phyloP scores from a whole-genome alignment of 768 basidiomycete species.

The Pulveroboletus sp. region DNA sequence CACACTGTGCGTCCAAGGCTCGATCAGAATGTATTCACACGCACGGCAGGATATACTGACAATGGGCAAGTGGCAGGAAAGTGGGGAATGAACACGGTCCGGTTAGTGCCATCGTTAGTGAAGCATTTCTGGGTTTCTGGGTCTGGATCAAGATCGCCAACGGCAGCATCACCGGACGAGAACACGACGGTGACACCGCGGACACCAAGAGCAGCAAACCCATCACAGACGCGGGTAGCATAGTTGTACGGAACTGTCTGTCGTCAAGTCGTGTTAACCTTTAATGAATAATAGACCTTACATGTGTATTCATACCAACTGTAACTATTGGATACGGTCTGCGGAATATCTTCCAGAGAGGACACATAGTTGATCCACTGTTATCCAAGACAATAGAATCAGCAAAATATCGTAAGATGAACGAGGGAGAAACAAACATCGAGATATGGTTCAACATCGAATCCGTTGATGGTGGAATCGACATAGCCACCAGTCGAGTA shows the following conservation, averaged over 20 bases:
- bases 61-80: constrained; percentile 66
- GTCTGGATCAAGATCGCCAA: constrained; percentile 58
- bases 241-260: constrained; percentile 52
- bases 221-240: constrained; percentile 55
- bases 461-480: constrained; percentile 40
- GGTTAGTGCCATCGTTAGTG: constrained; percentile 57
- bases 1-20: constrained; percentile 42
- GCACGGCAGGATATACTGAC: constrained; percentile 28
- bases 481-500: constrained; percentile 55
- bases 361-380: constrained; percentile 65
- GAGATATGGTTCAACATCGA: constrained; percentile 50
- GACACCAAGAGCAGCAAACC: constrained; percentile 64
- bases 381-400: constrained; percentile 4
- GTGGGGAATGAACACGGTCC: constrained; percentile 48
- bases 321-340: constrained; percentile 70
- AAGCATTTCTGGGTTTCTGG: constrained; percentile 54
- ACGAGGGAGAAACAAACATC: constrained; percentile 31
- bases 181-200: constrained; percentile 66
- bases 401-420: neutral
- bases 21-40: neutral
- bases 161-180: constrained; percentile 66
- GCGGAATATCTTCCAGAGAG: constrained; percentile 42
- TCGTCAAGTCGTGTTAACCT: neutral
- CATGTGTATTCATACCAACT: constrained; percentile 72
- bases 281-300: constrained; percentile 20